Base-by-base conservation (phyloP, 495 filamentous ascomycete genomes). In the Annulohypoxylon stygium region DNA sequence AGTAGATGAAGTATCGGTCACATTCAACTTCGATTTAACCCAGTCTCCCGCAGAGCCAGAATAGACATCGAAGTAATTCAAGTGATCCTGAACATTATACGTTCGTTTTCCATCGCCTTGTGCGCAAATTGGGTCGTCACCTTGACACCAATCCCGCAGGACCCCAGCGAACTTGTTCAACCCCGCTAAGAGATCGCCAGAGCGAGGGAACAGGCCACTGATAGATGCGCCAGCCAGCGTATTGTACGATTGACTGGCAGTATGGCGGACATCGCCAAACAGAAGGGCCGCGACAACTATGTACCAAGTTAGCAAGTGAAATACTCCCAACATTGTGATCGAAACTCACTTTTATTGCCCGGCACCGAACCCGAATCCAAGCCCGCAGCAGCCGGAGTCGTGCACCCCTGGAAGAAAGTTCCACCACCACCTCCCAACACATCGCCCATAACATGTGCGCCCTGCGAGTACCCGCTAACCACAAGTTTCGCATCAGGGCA, bases 391-490 rank as follows among this genome's bases (percentile, higher is more conserved):
- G 30, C 3, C 6, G 67, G 71, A 16, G 48, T 51, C 18, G 39
- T 64, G 47, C 75, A 75, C n/a, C 41, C 68, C 20, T 70, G 47
- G 18, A 73, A 70, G 57, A 75, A 72, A 10, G 60, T 48, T 2
- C 70, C 72, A 23, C 74, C 77, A 30, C 69, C 75, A 1, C 77
- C 75, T 2, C 75, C 66, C 1, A 71, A 62, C 16, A 71, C 50
- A 61, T 71, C 72, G 10, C 74, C 70, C 39, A 77, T 1, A 2
- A 77, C 68, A 14, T 78, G 74, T 34, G 67, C 74, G 53, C 76
- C 76, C 34, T 78, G 71, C 3, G 75, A 78, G 63, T 80, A 80
- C 11, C 78, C 78, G 51, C 69, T 65, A 2, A 79, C 43, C 16
- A 79, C 75, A 7, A 80, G 55, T 36, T 72, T 68, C 41, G 76